Evolutionary conservation across 1,139 yeast species (phyloP).

Genomic region (Saccharomycopsis crataegensis): DNA sequence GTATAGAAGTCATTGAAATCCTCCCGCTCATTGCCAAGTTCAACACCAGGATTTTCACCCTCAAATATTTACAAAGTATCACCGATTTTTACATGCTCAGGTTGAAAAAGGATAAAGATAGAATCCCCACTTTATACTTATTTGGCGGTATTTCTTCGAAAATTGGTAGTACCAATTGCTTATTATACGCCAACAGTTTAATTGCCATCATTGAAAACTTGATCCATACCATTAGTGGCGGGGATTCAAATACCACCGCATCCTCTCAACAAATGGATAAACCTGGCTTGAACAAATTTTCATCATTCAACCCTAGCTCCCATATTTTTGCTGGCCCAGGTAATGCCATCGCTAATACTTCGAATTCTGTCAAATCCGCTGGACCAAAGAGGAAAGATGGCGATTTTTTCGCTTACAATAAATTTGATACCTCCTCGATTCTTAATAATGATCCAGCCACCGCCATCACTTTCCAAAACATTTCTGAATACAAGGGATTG

Average conservation of each 20-base stretch:
- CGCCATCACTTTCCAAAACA: slow-evolving; percentile 1
- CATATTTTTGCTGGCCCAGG: slow-evolving; percentile 6
- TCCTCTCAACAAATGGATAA: slow-evolving; percentile 3
- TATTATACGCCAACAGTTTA: slow-evolving; percentile 14
- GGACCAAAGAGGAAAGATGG: background rate
- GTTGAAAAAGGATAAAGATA: slow-evolving; percentile 69
- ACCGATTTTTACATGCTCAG: slow-evolving; percentile 73
- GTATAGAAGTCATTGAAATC: slow-evolving; percentile 76
- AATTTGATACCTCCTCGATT: background rate
- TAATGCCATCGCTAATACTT: background rate
- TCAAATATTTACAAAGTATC: slow-evolving; percentile 73
- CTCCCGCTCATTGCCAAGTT: slow-evolving; percentile 79
- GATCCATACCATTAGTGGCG: background rate
- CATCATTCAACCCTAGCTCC: slow-evolving; percentile 13
- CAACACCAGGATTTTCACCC: slow-evolving; percentile 70
- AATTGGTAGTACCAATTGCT: slow-evolving; percentile 12
- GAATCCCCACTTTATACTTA: slow-evolving; percentile 28
- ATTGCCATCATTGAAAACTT: slow-evolving; percentile 14
- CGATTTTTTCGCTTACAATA: slow-evolving; percentile 3
- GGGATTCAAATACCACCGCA: background rate
- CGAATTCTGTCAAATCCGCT: background rate
- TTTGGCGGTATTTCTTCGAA: slow-evolving; percentile 16
- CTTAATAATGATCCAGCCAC: slow-evolving; percentile 4
- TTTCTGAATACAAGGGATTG: slow-evolving; percentile 14
- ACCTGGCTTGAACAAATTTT: slow-evolving; percentile 8